Base-by-base conservation (phyloP, 305 asterid genomes). In the Plantago coronopus region DNA sequence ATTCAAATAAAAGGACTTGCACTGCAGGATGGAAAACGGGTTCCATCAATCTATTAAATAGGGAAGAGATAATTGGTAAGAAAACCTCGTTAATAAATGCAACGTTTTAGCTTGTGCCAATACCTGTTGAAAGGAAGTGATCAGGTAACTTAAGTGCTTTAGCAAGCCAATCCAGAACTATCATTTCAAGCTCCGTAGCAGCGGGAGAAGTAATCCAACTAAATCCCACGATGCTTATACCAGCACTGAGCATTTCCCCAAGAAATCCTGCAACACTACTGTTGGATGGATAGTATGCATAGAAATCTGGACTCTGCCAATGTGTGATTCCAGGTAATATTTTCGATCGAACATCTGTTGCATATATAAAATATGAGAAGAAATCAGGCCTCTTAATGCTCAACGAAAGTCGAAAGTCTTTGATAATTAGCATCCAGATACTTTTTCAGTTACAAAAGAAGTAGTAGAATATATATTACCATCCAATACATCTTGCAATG, bases 181-280 rank as follows among this genome's bases (percentile, higher is more conserved):
- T 82, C 81, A 79, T 86, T 71, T 91, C 98, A 17, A 91, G 98
- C 64, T 91, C 98, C 0, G 98, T 91, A 8, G 98, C 96, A 65
- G 98, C 98, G 51, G 98, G 98, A 57, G 98, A 91, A 42, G 88
- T 81, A 69, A 91, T 84, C 98, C 98, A 91, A 76, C 95, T 91
- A 65, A 91, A 91, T 0, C 98, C 98, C 72, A 91, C 96, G 87
- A 86, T 86, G 76, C 76, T 91, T 72, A 91, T 86, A 40, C 80
- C 95, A 12, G 93, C 95, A 80, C 96, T 86, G 37, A 91, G 95
- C 96, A 91, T 91, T 75, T 91, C 98, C 31, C 98, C 98, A 54
- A 91, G 70, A 66, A 91, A 88, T 50, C 98, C 97, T 0, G 98
- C 98, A 51, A 84, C 65, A 53, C 98, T 91, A 72, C 95, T 86